Evolutionary conservation across 2,329 filamentous ascomycete genomes (phyloP).

Genomic region (Penicillium sp.): DNA sequence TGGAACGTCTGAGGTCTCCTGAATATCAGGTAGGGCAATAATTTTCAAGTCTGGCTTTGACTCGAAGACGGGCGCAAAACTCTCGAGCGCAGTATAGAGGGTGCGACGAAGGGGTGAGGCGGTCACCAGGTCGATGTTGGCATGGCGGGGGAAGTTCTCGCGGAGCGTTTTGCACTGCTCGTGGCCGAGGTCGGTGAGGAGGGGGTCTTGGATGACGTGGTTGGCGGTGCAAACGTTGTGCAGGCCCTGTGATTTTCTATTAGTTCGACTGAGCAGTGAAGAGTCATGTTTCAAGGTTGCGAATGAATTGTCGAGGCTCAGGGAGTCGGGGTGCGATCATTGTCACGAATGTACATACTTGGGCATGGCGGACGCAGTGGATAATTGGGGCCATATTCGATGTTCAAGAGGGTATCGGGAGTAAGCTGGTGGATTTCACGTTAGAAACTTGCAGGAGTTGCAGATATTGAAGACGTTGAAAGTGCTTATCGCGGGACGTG

Average conservation of each 20-base stretch:
- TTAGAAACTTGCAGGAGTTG: background rate
- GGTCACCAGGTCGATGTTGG: constrained; percentile 65
- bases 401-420: background rate
- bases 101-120: constrained; percentile 80
- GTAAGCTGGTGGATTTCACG: background rate
- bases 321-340: background rate
- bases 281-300: background rate
- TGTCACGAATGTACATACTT: constrained; percentile 32
- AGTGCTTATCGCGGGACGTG: constrained; percentile 22
- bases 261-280: constrained; percentile 6
- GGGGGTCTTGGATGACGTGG: constrained; percentile 71
- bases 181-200: constrained; percentile 72
- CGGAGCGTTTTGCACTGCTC: constrained; percentile 68
- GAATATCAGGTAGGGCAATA: constrained; percentile 68
- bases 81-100: constrained; percentile 70
- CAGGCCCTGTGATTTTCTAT: constrained; percentile 57
- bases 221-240: constrained; percentile 75
- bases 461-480: constrained; percentile 2
- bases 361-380: constrained; percentile 48
- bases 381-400: constrained; percentile 42
- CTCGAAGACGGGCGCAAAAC: constrained; percentile 60
- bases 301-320: background rate
- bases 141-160: constrained; percentile 62
- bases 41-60: constrained; percentile 51
- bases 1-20: constrained; percentile 72